Conservation (phyloP, 1,139 yeast species). For the Candida mesenterica region DNA sequence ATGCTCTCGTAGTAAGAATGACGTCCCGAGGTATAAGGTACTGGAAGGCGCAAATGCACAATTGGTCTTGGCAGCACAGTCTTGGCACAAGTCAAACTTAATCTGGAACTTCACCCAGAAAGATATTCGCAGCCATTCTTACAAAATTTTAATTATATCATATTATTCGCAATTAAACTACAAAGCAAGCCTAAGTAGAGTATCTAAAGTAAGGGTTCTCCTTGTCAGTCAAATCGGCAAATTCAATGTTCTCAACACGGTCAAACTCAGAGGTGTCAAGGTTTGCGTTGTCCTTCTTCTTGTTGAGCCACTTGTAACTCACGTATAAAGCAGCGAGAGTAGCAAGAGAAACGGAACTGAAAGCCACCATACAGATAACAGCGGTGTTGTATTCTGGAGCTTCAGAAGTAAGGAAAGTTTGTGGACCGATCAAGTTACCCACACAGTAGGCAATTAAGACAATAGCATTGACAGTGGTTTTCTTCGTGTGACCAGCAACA, state of each 20-base stretch:
- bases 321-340: constrained; percentile 24
- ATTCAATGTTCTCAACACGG: constrained; percentile 49
- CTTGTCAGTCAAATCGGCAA: constrained; percentile 62
- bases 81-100: too few species aligned
- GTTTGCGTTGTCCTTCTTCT: constrained; percentile 32
- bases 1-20: too few species aligned
- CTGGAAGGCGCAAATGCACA: too few species aligned
- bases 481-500: constrained; percentile 71
- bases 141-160: too few species aligned
- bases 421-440: constrained; percentile 74
- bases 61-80: too few species aligned
- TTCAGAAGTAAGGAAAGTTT: constrained; percentile 52
- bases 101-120: too few species aligned
- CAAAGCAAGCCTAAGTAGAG: constrained; percentile 7
- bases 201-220: constrained; percentile 67
- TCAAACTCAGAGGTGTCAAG: constrained; percentile 16
- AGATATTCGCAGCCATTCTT: too few species aligned
- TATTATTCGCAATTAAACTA: too few species aligned
- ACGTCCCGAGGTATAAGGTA: too few species aligned
- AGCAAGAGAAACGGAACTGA: constrained; percentile 31
- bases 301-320: constrained; percentile 23
- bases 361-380: constrained; percentile 43
- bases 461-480: constrained; percentile 57
- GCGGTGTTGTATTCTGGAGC: constrained; percentile 56
- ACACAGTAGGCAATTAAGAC: constrained; percentile 62